These are phyloP conservation scores for Skeletonema menzelii DNA, from an alignment of 108 stramenopile species.

Conservation along the genomic window DNA sequence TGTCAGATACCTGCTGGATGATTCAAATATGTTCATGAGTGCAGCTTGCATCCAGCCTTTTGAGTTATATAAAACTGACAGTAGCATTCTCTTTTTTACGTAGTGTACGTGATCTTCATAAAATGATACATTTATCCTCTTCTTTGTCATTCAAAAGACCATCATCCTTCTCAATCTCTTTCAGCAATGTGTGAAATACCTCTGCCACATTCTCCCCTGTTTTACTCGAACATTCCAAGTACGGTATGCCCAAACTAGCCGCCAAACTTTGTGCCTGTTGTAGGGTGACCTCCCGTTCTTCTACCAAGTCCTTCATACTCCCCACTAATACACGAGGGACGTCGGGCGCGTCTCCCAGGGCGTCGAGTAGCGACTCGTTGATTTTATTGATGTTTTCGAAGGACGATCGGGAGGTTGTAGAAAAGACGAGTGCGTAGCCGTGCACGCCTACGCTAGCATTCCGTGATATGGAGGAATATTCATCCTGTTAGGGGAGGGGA, in stretches of 20 bases:
- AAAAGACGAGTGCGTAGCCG: slow-evolving; percentile 83
- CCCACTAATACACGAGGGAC: slow-evolving; percentile 87
- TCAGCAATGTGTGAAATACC: slow-evolving; percentile 84
- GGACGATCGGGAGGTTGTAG: slow-evolving; percentile 71
- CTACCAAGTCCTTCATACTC: slow-evolving; percentile 78
- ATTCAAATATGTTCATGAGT: background rate
- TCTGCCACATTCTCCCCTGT: slow-evolving; percentile 84
- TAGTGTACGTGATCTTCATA: slow-evolving; percentile 20
- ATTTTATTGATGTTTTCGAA: slow-evolving; percentile 79
- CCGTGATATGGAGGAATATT: slow-evolving; percentile 82
- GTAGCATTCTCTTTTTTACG: background rate
- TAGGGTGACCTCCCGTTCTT: slow-evolving; percentile 57
- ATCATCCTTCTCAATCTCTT: slow-evolving; percentile 90
- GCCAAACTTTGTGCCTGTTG: slow-evolving; percentile 76
- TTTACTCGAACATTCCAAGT: slow-evolving; percentile 83
- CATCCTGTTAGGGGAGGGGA: slow-evolving; percentile 53
- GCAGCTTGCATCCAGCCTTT: background rate
- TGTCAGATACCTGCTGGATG: background rate
- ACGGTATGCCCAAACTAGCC: slow-evolving; percentile 74
- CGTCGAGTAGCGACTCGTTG: slow-evolving; percentile 78
- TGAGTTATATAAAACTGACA: background rate
- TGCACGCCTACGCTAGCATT: slow-evolving; percentile 90
- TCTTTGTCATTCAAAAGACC: slow-evolving; percentile 75
- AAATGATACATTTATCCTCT: slow-evolving; percentile 67
- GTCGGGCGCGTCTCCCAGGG: slow-evolving; percentile 82